Evolutionary conservation across 345 rosid genomes (phyloP), one percentile per base, ranked within the genome.

Genomic region (Bruguiera parviflora): DNA sequence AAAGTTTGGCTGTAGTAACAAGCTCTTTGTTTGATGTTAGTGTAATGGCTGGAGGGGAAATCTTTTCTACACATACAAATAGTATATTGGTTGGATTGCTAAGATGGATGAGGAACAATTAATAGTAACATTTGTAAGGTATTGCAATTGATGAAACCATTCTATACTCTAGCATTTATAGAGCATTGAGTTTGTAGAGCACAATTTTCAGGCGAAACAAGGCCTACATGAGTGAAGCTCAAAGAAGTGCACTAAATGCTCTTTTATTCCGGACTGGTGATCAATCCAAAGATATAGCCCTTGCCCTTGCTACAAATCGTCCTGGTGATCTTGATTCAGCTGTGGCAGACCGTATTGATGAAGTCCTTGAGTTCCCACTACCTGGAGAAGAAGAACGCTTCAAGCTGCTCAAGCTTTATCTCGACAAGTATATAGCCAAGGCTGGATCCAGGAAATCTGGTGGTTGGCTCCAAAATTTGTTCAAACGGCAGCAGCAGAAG

Each of bases 301-400:
- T 92, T 74, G 96, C 94, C 25, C 97, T 95, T 21, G 97, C 99
- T 43, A 95, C 97, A 63, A 95, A 95, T 76, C 87, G 96, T 33
- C 99, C 97, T 22, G 93, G 97, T 65, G 99, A 92, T 83, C 96
- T 95, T 46, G 97, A 95, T 81, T 88, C 96, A 65, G 99, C 97
- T 46, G 92, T 92, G 64, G 83, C 96, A 49, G 96, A 95, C 71
- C 91, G 97, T 53, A 84, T 95, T 3, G 99, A 95, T 67, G 97
- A 94, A 79, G 88, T 87, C 65, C 86, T 95, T 6, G 99, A 89
- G 69, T 95, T 95, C 68, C 97, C 96, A 39, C 79, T 89, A 35
- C 99, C 97, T 3, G 88, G 92, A 67, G 82, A 87, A 72, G 92
- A 85, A 58, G 99, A 95, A 71, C 92, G 96, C 27, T 85, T 88